Evolutionary conservation across 2,329 filamentous ascomycete genomes (phyloP), one percentile per base, ranked within the genome.

Genomic region (Penicillium sp.): DNA sequence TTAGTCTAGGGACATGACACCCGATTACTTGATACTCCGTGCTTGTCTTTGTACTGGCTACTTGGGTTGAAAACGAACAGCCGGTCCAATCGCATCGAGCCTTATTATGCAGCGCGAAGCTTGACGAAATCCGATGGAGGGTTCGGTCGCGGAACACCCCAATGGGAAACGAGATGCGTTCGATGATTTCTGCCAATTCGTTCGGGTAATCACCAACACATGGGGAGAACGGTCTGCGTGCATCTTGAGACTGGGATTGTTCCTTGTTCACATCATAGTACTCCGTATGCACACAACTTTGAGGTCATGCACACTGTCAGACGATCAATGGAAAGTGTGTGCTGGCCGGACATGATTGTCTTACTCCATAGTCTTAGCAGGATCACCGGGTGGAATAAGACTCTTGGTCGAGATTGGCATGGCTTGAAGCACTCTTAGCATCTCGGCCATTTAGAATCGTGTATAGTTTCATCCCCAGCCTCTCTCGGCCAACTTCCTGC

Each of bases 201-300:
- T 48, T 48, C 39, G 39, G 39, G 24, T 21, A 31, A 32, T n/a
- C 8, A 8, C 24, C 31, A 22, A 32, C 27, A 40, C 32, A 44
- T 38, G 50, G 50, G 38, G 44, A 27, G 5, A 52, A 56, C 21
- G 18, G 3, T 13, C 13, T 22, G 48, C 43, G 50, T 54, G 38
- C 57, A 32, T 34, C 42, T 9, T 10, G 22, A 38, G 52, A 48
- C 50, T 52, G 34, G 58, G 58, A 54, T 61, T 49, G 43, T 52
- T 55, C 47, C 58, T 40, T 57, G 54, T 52, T 42, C 32, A 24
- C 36, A 36, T 39, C 13, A 29, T 14, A n/a, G 6, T 32, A 34
- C 9, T 31, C 6, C 14, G 34, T 36, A 36, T n/a, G 34, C n/a
- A 14, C 34, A 36, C 13, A 36, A n/a, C 14, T 27, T 56, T 44